Evolutionary conservation across 257 asterid genomes (phyloP).

Genomic region (Phtheirospermum japonicum): DNA sequence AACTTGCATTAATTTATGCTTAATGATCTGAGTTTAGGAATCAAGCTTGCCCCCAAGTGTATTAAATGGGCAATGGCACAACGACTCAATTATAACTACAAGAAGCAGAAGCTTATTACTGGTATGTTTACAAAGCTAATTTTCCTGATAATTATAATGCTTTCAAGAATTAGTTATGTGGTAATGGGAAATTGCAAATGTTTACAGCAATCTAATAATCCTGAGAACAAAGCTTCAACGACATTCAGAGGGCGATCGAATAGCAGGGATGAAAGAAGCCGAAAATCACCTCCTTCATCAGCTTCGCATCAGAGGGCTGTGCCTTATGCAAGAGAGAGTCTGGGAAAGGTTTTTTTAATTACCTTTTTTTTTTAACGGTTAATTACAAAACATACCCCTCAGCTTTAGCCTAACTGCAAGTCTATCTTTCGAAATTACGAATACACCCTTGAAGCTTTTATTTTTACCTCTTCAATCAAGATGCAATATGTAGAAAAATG

Average conservation of each 20-base stretch:
- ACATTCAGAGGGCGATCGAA: slow-evolving; percentile 34
- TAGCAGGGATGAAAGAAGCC: slow-evolving; percentile 44
- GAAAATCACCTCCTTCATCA: slow-evolving; percentile 56
- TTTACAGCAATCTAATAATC: slow-evolving; percentile 37
- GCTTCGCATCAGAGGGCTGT: slow-evolving; percentile 53
- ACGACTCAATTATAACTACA: slow-evolving; percentile 49
- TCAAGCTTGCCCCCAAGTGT: slow-evolving; percentile 67
- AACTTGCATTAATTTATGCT: background rate
- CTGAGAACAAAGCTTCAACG: slow-evolving; percentile 25
- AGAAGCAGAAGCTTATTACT: slow-evolving; percentile 63
- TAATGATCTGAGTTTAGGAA: slow-evolving; percentile 41
- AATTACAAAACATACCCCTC: background rate
- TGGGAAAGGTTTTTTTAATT: slow-evolving; percentile 55
- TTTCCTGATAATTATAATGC: background rate
- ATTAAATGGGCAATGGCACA: slow-evolving; percentile 39
- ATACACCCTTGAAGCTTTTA: background rate
- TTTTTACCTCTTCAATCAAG: no score
- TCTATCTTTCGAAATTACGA: background rate
- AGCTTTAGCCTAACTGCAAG: no score
- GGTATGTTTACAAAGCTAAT: slow-evolving; percentile 32
- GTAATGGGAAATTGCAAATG: background rate
- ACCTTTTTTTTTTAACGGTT: no score
- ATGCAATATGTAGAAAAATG: background rate
- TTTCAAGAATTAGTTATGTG: background rate
- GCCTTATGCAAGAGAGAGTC: slow-evolving; percentile 65